phyloP scores from a whole-genome alignment of 2,329 filamentous ascomycete genomes.

The Dactylellina leptospora region DNA sequence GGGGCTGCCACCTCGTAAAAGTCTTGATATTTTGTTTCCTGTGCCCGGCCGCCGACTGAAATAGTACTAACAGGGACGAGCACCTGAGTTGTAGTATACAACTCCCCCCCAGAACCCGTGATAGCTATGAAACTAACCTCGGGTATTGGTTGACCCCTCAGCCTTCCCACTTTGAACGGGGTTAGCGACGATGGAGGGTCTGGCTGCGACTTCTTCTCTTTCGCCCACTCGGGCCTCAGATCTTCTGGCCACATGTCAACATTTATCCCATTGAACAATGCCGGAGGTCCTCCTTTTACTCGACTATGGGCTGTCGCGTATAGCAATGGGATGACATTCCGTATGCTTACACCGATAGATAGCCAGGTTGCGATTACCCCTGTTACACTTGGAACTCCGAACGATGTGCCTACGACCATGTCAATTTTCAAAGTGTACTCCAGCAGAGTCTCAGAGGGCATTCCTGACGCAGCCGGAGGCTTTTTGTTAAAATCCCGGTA shows the following conservation, averaged over 20 bases:
- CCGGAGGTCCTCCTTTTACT: slow-evolving; percentile 7
- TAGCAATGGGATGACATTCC: slow-evolving; percentile 8
- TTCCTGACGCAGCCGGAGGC: background rate
- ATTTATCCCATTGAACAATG: slow-evolving; percentile 19
- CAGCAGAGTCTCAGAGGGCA: background rate
- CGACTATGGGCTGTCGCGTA: background rate
- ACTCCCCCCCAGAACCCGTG: background rate
- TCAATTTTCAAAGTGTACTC: background rate
- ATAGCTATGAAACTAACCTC: background rate
- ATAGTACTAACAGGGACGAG: background rate
- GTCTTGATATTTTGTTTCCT: background rate
- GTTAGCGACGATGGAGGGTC: background rate
- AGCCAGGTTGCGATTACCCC: slow-evolving; percentile 22
- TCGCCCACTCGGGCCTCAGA: background rate
- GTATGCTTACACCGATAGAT: background rate
- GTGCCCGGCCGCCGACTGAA: background rate
- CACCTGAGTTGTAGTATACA: background rate
- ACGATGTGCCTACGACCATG: background rate
- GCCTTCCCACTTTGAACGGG: background rate
- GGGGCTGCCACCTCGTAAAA: background rate
- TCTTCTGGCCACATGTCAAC: slow-evolving; percentile 7
- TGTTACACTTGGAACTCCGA: slow-evolving; percentile 5
- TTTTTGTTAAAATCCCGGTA: background rate
- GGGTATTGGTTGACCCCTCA: background rate
- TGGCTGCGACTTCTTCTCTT: background rate